Base-by-base conservation (phyloP, 352 stramenopile genomes). In the Elongisporangium undulatum region DNA sequence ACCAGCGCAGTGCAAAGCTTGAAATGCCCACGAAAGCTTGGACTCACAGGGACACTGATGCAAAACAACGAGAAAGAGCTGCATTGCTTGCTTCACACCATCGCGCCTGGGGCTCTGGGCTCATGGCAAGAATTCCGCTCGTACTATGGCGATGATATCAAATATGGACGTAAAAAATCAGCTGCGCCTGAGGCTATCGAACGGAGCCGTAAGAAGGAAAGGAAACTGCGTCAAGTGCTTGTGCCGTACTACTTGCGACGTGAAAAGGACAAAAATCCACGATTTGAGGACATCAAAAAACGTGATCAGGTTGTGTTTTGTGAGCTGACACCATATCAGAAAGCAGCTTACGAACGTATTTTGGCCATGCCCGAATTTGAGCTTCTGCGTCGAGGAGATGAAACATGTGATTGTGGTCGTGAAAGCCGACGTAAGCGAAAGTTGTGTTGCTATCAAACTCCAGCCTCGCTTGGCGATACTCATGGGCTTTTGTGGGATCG, bases 41-140 rank as follows among this genome's bases (percentile, higher is more conserved):
- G 95, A 22, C 79, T 98, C 16, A 97, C 90, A 4, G 92, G 90
- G 10, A 97, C 92, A 19, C 71, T 92, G 49, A 89, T 96, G 72
- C 86, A 96, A 58, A 95, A 95, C 56, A 95, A 94, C 49, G 79
- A 90, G 51, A 90, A 89, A 56, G 85, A 94, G 52, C 66, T 94
- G 1, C 82, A 92, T 50, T 94, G 80, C 41, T 66, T 94, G 34
- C 66, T 94, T 12, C 71, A 92, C 21, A 92, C 81, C 0, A 89
- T 94, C 49, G 76, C 66, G 21, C 84, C 76, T n/a, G 77, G 72
- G 4, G 80, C 82, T 16, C 68, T 94, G 9, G 82, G 82, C 20
- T 77, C 68, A 9, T 86, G 79, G 71, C 62, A 61, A 12, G 82
- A 92, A 34, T 94, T 94, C 55, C 81, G 77, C n/a, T 63, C 74